Evolutionary conservation across 495 filamentous ascomycete species (phyloP).

Genomic region (Hypoxylon fuscum): DNA sequence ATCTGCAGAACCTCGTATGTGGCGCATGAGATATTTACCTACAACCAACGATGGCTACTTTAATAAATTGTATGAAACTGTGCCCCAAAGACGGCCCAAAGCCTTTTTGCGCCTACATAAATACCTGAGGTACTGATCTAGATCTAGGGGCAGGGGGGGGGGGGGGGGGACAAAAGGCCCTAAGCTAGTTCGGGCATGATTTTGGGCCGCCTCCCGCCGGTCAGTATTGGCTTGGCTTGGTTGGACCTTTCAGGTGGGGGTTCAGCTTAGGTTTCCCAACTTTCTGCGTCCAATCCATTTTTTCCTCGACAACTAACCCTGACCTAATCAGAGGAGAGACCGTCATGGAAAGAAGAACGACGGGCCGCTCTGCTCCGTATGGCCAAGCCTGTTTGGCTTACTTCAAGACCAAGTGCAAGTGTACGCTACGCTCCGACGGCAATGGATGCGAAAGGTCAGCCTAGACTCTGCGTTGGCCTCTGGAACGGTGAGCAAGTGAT

Average conservation of each 20-base stretch:
- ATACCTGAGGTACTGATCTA: no score
- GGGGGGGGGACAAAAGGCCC: conserved; percentile 1
- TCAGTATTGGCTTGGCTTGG: no score
- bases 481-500: neutral
- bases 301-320: neutral
- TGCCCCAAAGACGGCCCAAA: no score
- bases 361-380: conserved; percentile 37
- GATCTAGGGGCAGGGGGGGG: no score
- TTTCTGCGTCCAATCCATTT: neutral
- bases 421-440: conserved; percentile 41
- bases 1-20: neutral
- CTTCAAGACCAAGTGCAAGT: conserved; percentile 53
- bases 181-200: neutral
- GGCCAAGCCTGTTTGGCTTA: conserved; percentile 53
- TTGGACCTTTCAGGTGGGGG: neutral
- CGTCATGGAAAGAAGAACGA: neutral
- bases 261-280: neutral
- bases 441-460: conserved; percentile 51
- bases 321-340: neutral
- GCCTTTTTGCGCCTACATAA: no score
- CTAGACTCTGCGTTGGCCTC: neutral
- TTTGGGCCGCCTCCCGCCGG: neutral
- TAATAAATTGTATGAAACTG: no score
- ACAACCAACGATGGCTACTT: no score
- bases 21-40: conserved; percentile 1